Evolutionary conservation across 495 filamentous ascomycete species (phyloP), one percentile per base, ranked within the genome.

Genomic region (Aspergillus mulundensis): DNA sequence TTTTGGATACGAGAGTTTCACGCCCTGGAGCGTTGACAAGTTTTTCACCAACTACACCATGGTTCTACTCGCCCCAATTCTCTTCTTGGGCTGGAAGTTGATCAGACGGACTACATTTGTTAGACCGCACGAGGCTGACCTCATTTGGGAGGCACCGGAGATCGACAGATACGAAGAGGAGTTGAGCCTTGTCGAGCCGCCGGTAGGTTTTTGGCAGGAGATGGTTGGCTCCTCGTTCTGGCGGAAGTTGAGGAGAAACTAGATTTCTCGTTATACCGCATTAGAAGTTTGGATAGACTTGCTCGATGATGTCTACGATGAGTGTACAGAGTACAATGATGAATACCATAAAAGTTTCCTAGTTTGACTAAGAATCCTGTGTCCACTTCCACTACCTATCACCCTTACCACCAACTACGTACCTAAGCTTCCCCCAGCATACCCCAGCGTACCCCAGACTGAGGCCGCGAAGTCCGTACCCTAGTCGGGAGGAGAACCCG

Each of bases 21-120:
- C 68, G 18, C 81, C 77, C 1, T 86, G 76, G 71, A 65, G 66
- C 45, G 66, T 81, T 7, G 63, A 59, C 8, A 55, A 51, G 42
- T 87, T 85, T 63, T 84, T 87, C 69, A 69, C 68, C 8, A 73
- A 77, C 61, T 86, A 87, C 65, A 77, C 78, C 3, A 82, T 84
- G 81, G 68, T 77, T 3, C 48, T 80, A 7, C 55, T 84, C 12
- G 73, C 77, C 10, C 58, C 79, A 32, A 59, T 79, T 0, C 77
- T 70, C 56, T 73, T 77, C 47, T n/a, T 58, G 7, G 67, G 68
- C 23, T 87, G 83, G 83, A 87, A 86, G 68, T 23, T 84, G 5
- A 25, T 76, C 64, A 77, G 78, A 52, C 67, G 73, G 5, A 85
- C 83, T 0, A 74, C 69, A 54, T 70, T 77, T 45, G 66, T 84